Conservation (phyloP, 495 filamentous ascomycete genomes). For the Penicillium flavigenum region DNA sequence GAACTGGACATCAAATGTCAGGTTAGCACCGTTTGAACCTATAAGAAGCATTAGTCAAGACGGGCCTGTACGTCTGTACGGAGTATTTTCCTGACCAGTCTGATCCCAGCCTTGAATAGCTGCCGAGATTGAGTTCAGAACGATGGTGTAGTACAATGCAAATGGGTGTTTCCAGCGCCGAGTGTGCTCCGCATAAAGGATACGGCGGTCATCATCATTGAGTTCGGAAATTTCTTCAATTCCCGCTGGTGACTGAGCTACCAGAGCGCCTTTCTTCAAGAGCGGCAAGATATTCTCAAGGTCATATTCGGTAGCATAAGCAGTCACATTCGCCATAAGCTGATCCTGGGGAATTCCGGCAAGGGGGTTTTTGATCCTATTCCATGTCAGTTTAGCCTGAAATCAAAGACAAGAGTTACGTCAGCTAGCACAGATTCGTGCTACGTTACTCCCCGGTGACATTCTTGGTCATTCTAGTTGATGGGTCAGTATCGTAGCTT, state of each 20-base stretch:
- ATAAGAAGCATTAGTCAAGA: constrained; percentile 2
- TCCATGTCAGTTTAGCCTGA: neutral
- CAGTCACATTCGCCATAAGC: constrained; percentile 56
- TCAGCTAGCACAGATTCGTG: neutral
- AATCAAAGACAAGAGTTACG: neutral
- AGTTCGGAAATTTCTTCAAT: constrained; percentile 57
- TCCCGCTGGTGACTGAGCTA: constrained; percentile 58
- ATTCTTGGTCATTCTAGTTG: constrained; percentile 21
- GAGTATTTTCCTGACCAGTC: constrained; percentile 38
- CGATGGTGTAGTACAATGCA: constrained; percentile 64
- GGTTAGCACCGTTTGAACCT: constrained; percentile 71
- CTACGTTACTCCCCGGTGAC: constrained; percentile 18
- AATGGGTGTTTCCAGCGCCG: constrained; percentile 66
- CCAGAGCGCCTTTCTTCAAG: constrained; percentile 62
- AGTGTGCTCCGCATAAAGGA: constrained; percentile 55
- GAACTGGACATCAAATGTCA: constrained; percentile 59
- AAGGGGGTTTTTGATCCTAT: constrained; percentile 59
- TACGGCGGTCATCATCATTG: constrained; percentile 50
- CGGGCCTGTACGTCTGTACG: neutral
- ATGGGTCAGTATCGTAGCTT: neutral
- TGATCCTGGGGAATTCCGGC: constrained; percentile 51
- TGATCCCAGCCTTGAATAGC: constrained; percentile 68
- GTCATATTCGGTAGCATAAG: constrained; percentile 52
- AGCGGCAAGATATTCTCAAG: constrained; percentile 50
- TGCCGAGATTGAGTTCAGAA: constrained; percentile 70